Evolutionary conservation across 2,329 filamentous ascomycete species (phyloP).

Genomic region (Curvularia hawaiiensis): DNA sequence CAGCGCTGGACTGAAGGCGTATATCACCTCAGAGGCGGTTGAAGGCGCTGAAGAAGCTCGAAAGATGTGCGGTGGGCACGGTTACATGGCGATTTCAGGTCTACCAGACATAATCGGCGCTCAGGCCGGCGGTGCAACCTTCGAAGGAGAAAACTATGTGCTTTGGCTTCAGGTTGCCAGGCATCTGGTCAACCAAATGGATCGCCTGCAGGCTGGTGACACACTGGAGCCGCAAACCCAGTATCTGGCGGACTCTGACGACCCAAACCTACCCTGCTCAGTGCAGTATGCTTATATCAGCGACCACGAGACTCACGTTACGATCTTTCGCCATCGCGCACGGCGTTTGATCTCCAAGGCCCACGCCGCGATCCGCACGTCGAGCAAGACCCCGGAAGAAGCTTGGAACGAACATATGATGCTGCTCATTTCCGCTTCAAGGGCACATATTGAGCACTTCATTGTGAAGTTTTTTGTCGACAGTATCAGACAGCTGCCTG

Average conservation of each 20-base stretch:
- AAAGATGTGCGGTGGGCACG: conserved; percentile 48
- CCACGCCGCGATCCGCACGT: conserved; percentile 9
- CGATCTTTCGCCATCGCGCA: conserved; percentile 32
- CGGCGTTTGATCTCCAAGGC: conserved; percentile 18
- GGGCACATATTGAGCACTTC: conserved; percentile 36
- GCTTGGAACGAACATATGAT: conserved; percentile 39
- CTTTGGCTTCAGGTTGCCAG: conserved; percentile 48
- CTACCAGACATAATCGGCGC: conserved; percentile 39
- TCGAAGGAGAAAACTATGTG: conserved; percentile 52
- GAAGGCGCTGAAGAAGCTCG: conserved; percentile 49
- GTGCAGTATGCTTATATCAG: conserved; percentile 18
- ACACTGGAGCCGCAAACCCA: not conserved
- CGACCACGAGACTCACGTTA: conserved; percentile 17
- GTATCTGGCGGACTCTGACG: conserved; percentile 7
- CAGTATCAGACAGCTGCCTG: not conserved
- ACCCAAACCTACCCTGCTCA: not conserved
- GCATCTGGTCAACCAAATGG: conserved; percentile 35
- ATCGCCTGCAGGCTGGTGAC: conserved; percentile 11
- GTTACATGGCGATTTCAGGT: conserved; percentile 44
- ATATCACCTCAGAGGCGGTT: conserved; percentile 56
- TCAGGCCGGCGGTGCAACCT: conserved; percentile 35
- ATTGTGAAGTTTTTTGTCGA: conserved; percentile 27
- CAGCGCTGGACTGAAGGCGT: conserved; percentile 49
- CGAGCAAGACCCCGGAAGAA: conserved; percentile 13
- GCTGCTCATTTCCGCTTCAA: conserved; percentile 29